Conservation (phyloP, 2,329 filamentous ascomycete species). For the Penicillium sp. region DNA sequence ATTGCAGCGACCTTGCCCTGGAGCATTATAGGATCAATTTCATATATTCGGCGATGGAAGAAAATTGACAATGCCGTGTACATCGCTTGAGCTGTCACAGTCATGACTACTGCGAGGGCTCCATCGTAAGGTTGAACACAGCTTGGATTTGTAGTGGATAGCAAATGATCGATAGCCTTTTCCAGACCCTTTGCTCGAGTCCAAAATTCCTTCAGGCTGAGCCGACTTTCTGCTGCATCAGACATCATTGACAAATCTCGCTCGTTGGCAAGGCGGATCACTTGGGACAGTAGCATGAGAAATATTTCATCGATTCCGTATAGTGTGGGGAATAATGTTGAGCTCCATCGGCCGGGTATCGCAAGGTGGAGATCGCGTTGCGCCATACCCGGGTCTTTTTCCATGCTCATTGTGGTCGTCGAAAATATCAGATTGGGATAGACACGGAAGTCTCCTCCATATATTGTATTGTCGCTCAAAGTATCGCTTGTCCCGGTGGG, state of each 20-base stretch:
- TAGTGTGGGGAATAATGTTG: constrained; percentile 20
- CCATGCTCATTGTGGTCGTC: constrained; percentile 10
- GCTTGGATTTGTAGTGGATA: neutral
- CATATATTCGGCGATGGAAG: constrained; percentile 21
- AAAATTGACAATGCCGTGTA: constrained; percentile 18
- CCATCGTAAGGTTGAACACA: neutral
- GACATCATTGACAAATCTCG: constrained; percentile 15
- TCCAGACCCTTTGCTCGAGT: constrained; percentile 17
- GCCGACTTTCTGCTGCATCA: neutral
- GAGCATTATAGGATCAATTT: constrained; percentile 15
- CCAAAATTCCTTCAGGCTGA: constrained; percentile 19
- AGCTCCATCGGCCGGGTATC: constrained; percentile 20
- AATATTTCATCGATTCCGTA: constrained; percentile 21
- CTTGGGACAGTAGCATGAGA: constrained; percentile 20
- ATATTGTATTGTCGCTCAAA: neutral
- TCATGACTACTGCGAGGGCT: neutral
- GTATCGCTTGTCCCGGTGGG: neutral
- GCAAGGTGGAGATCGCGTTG: constrained; percentile 23
- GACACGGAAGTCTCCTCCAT: constrained; percentile 16
- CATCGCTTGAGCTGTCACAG: constrained; percentile 14
- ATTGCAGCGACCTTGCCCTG: constrained; percentile 14
- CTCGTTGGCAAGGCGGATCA: constrained; percentile 22
- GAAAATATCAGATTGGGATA: no score
- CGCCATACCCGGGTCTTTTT: constrained; percentile 19
- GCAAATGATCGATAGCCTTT: constrained; percentile 14